phyloP scores from a whole-genome alignment of 805 yeast genomes.

The Kodamaea hsintzibuensis region DNA sequence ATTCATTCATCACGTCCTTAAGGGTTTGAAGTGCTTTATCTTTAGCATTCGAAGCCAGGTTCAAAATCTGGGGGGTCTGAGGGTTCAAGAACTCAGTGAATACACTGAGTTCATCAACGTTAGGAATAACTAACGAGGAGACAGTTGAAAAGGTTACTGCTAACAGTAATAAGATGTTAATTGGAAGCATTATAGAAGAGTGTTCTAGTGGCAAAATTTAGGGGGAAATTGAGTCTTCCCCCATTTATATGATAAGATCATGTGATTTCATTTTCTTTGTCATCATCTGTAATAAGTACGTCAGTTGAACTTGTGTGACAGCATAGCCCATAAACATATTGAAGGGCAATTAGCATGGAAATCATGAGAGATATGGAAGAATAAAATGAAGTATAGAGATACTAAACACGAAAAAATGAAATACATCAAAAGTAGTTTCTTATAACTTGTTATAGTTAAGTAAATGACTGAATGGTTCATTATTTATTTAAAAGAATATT shows the following conservation, averaged over 20 bases:
- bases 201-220: slow-evolving; percentile 1
- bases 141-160: slow-evolving; percentile 4
- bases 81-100: slow-evolving; percentile 6
- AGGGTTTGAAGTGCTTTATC: neutral
- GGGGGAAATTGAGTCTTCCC: neutral
- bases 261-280: no score
- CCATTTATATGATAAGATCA: slow-evolving; percentile 3
- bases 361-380: no score
- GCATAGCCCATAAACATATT: neutral
- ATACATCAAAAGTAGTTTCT: no score
- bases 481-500: no score
- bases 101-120: slow-evolving; percentile 3
- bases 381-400: no score
- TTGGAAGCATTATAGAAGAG: slow-evolving; percentile 9
- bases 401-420: no score
- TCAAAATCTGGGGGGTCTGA: neutral
- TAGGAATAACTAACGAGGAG: slow-evolving; percentile 7
- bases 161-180: slow-evolving; percentile 4
- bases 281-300: no score
- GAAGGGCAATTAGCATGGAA: no score
- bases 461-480: no score
- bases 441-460: no score
- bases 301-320: no score
- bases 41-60: neutral
- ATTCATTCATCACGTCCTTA: neutral